These are phyloP conservation scores for Vigna mungo DNA, from an alignment of 306 rosid genomes.

Conservation along the genomic window DNA sequence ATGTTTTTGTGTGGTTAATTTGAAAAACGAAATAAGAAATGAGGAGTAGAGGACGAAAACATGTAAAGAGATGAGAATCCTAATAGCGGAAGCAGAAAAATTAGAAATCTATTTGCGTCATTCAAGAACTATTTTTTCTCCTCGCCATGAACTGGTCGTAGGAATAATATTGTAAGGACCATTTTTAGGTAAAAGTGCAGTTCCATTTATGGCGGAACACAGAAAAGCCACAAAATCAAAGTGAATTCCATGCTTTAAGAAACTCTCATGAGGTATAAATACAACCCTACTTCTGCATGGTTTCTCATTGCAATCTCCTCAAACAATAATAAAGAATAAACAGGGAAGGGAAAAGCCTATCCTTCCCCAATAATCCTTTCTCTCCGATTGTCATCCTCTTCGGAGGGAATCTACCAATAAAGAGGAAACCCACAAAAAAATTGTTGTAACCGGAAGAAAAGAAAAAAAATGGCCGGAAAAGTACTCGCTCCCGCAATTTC, in stretches of 20 bases:
- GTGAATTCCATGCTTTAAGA: not conserved
- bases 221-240: not conserved
- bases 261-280: not conserved
- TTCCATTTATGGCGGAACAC: not conserved
- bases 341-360: not conserved
- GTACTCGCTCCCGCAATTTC: conserved; percentile 44
- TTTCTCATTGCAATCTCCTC: conserved; percentile 17
- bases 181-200: not conserved
- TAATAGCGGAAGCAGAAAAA: not conserved
- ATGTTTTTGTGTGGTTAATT: not conserved
- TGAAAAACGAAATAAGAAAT: not conserved
- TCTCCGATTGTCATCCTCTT: not conserved
- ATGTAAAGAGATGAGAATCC: not conserved
- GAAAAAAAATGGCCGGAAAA: conserved; percentile 47
- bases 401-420: not conserved
- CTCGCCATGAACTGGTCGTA: not conserved
- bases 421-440: not conserved
- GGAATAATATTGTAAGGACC: not conserved
- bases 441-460: not conserved
- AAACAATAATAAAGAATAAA: not conserved
- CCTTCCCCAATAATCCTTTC: not conserved
- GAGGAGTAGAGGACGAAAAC: not conserved
- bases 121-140: not conserved
- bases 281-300: not conserved
- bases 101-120: not conserved